Base-by-base conservation (phyloP, 495 filamentous ascomycete genomes). In the Oidiodendron maius region DNA sequence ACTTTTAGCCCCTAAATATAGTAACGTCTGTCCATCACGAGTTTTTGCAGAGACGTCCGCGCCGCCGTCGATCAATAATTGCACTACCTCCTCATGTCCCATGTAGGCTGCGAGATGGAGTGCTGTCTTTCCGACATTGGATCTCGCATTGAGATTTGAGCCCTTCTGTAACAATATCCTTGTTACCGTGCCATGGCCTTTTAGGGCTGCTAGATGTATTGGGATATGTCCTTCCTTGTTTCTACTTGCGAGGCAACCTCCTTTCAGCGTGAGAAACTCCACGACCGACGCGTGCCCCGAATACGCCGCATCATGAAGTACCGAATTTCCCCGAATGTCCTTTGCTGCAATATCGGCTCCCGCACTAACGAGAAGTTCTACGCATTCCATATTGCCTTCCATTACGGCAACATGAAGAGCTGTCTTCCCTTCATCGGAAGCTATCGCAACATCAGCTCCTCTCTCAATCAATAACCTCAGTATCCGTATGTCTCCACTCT, bases 31-130 rank as follows among this genome's bases (percentile, higher is more conserved):
- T 11, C 53, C 53, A 37, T 36, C 24, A 47, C 12, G 21, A 56
- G 49, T n/a, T n/a, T n/a, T n/a, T n/a, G n/a, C n/a, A n/a, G 62
- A 61, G 13, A 61, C 44, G 42, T 64, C 51, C 13, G 63, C 61
- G 13, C 61, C 61, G 16, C 50, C 36, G n/a, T 63, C 43, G 5
- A 69, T 41, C 3, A 67, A 56, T 20, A 59, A 46, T 24, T 48
- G 21, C 17, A 69, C 53, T 28, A 58, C 41, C 9, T 60, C 53
- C n/a, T 25, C 2, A 16, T 45, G 5, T 30, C 26, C 26, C 12
- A 5, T 30, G 12, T 30, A 30, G 5, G 26, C 26, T 12, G 26
- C n/a, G 16, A n/a, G 23, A 3, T 38, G 44, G 24, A 45, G 44
- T 16, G n/a, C 39, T 20, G 49, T 13, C 1, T 38, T 13, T 15